Evolutionary conservation across 129 eudicot species (phyloP), one percentile per base, ranked within the genome.

Genomic region (Gnaphalium uliginosum): DNA sequence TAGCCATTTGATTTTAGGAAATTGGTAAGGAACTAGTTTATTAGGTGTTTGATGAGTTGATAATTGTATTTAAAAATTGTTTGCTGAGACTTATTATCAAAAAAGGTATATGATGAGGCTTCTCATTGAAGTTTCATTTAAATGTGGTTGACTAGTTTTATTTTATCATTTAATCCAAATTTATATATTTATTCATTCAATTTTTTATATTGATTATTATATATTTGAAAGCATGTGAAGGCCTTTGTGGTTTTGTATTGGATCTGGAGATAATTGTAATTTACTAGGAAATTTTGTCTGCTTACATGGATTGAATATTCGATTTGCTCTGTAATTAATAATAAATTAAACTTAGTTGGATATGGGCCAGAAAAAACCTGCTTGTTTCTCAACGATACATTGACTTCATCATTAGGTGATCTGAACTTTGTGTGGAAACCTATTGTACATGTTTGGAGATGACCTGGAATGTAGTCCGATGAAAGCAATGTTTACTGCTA

Each of bases 1-100:
- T 69, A 50, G 54, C 33, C 33, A 17, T 78, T 51, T 23, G 23
- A 70, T 78, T 32, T 11, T 5, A 43, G 46, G 70, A 30, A 78
- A 43, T 63, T n/a, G 15, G 35, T 51, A 25, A 30, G 65, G 77
- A 71, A 25, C 24, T 69, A 50, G 71, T 54, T n/a, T 25, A 32
- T 79, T 66, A 73, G 83, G 78, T 73, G 74, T 65, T 35, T 65
- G 83, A 72, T 79, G 70, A 18, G 54, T 72, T 79, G 78, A 79
- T 72, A 56, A 54, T 24, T 66, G 9, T 54, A 14, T 65, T 64
- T 29, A 72, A 79, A 72, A 23, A 25, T 63, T 53, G 35, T 65
- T 72, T 54, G 76, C 48, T 46, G 81, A 59, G 76, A 72, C 25
- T 25, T 35, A 15, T 79, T 37, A 6, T 63, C 10, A 37, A 35